These are phyloP conservation scores for Sarcodon sp. DNA, from an alignment of 768 basidiomycete genomes.

Conservation along the genomic window DNA sequence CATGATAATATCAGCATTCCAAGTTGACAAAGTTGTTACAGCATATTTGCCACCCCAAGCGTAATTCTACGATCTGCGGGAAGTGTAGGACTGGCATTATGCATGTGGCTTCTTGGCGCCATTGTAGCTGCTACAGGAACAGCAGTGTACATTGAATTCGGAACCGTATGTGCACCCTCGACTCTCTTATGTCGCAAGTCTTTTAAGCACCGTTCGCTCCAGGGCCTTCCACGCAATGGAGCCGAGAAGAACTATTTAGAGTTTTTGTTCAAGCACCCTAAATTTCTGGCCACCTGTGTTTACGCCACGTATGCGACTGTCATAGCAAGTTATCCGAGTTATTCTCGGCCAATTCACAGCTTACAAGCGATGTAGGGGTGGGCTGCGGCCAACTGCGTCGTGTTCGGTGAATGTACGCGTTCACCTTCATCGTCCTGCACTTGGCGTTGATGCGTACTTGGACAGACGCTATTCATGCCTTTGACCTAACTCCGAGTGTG, in stretches of 20 bases:
- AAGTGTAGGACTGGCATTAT: conserved; percentile 53
- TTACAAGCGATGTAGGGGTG: conserved; percentile 28
- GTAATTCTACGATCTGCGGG: conserved; percentile 53
- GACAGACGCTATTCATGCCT: conserved; percentile 45
- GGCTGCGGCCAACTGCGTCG: conserved; percentile 44
- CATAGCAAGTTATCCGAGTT: conserved; percentile 25
- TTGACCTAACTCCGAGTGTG: conserved; percentile 25
- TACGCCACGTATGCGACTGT: conserved; percentile 47
- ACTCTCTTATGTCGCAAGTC: background rate
- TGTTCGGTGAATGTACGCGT: conserved; percentile 62
- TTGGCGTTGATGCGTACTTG: background rate
- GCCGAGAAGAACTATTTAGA: conserved; percentile 73
- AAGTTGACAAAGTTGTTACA: conserved; percentile 13
- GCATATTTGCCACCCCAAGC: conserved; percentile 62
- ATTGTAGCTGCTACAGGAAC: conserved; percentile 53
- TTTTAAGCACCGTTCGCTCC: background rate
- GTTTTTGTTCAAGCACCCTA: conserved; percentile 51
- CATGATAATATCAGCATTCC: background rate
- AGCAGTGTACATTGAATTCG: conserved; percentile 62
- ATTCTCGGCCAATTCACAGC: background rate
- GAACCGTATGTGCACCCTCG: conserved; percentile 33
- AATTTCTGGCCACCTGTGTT: conserved; percentile 45
- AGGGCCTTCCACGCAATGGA: conserved; percentile 61
- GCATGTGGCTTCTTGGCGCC: conserved; percentile 64
- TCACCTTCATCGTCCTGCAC: background rate